Evolutionary conservation across 257 asterid genomes (phyloP), one percentile per base, ranked within the genome.

Genomic region (Plantago elongata): DNA sequence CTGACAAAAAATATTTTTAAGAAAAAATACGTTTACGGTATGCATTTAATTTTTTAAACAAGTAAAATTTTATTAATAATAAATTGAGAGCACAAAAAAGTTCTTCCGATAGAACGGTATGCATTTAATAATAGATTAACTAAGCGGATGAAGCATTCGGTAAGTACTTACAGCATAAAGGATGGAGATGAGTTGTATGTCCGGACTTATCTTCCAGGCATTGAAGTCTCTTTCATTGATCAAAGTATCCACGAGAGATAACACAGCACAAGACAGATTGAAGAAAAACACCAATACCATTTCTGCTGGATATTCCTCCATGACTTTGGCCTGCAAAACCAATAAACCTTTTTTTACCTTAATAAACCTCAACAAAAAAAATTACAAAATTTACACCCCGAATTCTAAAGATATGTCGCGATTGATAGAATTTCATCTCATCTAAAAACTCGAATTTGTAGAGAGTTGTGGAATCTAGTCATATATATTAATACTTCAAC

Each of bases 301-400:
- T 54, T 71, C 72, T 9, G 74, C 74, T 46, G 80, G 80, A 60
- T 78, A 83, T 48, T 75, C 71, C 51, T 51, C 77, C 37, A 75
- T 51, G 5, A 68, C 16, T 43, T 46, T 65, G 15, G 72, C 38
- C 84, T 68, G 74, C 69, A 14, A n/a, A 14, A 0, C 22, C 11
- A 13, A 57, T 8, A 11, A 10, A 16, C 14, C 6, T 42, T 3
- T 15, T 43, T 9, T 18, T 38, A 60, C 44, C 51, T 42, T 14
- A 15, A 15, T 40, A 30, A 43, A 7, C 15, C 30, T 34, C 13
- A n/a, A n/a, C n/a, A n/a, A n/a, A n/a, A n/a, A n/a, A n/a, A n/a
- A n/a, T n/a, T n/a, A n/a, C n/a, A n/a, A n/a, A 27, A 57, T 22
- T 22, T 22, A 22, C 27, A 1, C 27, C 27, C 1, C 27, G 27